phyloP scores from a whole-genome alignment of 2,329 filamentous ascomycete species.

The Trichoderma harzianum region DNA sequence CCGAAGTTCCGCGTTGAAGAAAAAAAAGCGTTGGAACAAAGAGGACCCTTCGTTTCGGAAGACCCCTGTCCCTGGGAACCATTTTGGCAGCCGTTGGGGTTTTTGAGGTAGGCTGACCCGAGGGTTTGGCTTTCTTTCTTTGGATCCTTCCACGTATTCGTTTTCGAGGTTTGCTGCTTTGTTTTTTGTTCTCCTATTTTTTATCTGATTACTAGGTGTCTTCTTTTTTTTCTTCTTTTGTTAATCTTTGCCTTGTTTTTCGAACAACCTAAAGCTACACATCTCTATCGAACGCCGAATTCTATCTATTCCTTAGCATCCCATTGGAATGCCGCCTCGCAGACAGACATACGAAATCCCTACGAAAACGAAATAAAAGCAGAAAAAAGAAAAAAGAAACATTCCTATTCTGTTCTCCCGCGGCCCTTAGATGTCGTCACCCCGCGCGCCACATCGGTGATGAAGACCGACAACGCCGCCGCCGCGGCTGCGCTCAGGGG shows the following conservation, averaged over 20 bases:
- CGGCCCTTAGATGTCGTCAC: constrained; percentile 22
- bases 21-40: neutral
- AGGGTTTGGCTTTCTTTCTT: neutral
- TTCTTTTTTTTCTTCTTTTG: constrained; percentile 8
- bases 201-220: neutral
- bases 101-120: neutral
- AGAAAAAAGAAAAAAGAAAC: neutral
- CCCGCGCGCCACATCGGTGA: constrained; percentile 26
- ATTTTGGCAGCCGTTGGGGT: neutral
- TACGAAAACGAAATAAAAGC: neutral
- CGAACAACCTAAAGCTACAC: neutral
- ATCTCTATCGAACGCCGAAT: neutral
- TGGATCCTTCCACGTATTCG: constrained; percentile 12
- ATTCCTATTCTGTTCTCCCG: neutral
- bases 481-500: constrained; percentile 48
- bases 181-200: neutral
- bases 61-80: neutral
- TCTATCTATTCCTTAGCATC: neutral
- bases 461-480: constrained; percentile 39
- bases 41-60: neutral
- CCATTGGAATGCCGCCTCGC: neutral
- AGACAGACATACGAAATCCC: neutral
- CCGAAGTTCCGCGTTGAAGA: neutral
- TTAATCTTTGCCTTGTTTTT: neutral
- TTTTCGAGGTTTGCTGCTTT: neutral